phyloP scores from a whole-genome alignment of 2,329 filamentous ascomycete genomes.

The Colletotrichum trifolii region DNA sequence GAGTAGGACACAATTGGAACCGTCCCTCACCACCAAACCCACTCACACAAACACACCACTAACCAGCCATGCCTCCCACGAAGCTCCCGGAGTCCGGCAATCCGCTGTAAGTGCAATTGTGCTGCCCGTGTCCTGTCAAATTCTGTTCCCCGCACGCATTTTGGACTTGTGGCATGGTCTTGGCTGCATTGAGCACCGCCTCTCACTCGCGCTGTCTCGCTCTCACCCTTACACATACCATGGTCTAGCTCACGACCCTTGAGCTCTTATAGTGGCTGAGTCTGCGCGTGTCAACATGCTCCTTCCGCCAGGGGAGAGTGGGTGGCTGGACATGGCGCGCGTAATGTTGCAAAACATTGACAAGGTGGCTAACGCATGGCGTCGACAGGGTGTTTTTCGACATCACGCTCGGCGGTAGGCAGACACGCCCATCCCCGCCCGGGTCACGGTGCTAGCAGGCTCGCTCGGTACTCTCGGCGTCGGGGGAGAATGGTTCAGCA shows the following conservation, averaged over 20 bases:
- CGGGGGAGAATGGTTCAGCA: too few species aligned
- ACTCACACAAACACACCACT: neutral
- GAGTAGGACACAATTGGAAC: neutral
- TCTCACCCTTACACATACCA: neutral
- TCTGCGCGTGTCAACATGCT: conserved; percentile 19
- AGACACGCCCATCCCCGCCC: too few species aligned
- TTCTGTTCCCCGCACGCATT: neutral
- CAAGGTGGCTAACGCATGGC: conserved; percentile 28
- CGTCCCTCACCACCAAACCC: conserved; percentile 1
- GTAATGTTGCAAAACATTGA: neutral
- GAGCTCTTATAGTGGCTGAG: conserved; percentile 19
- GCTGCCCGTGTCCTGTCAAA: neutral
- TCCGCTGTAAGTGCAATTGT: conserved; percentile 53
- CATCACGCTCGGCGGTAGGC: conserved; percentile 78
- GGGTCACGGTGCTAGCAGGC: too few species aligned
- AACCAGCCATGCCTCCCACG: conserved; percentile 54
- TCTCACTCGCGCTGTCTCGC: conserved; percentile 3
- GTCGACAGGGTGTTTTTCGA: conserved; percentile 75
- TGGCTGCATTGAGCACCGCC: conserved; percentile 11
- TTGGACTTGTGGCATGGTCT: neutral
- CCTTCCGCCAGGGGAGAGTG: too few species aligned
- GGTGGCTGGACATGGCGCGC: too few species aligned
- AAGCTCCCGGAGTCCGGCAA: conserved; percentile 59
- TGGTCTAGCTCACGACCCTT: neutral
- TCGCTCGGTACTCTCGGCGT: too few species aligned